Base-by-base conservation (phyloP, 495 filamentous ascomycete genomes). In the Viridothelium virens region DNA sequence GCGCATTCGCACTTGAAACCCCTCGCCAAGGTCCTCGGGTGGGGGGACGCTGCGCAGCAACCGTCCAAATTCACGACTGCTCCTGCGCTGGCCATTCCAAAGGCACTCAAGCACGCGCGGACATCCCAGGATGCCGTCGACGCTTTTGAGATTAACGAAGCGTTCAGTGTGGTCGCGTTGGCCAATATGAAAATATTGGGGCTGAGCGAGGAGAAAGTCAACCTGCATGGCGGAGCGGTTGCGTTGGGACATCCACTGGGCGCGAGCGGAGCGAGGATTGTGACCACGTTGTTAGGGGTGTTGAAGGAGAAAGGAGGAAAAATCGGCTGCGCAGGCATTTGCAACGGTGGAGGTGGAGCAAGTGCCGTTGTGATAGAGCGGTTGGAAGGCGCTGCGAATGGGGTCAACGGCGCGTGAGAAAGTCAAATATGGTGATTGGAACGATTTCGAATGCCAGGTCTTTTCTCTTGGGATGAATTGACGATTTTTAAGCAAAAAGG, bases 61-160 rank as follows among this genome's bases (percentile, higher is more conserved):
- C 93, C 94, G 5, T 88, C 86, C 76, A 92, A 96, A 75, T 98
- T 98, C 84, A 98, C 94, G 66, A 96, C 91, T 65, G 87, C 94
- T 3, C 94, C 94, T 34, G 85, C 94, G n/a, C 82, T 97, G 59
- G 94, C 94, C 38, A 94, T 98, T 65, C 94, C 94, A 67, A 97
- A 97, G 82, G 94, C 94, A 14, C 84, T 97, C 69, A 89, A 89
- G 82, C 92, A 98, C 77, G 94, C 94, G 44, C 86, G 87, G 66
- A 77, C 97, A 62, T 82, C 85, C 41, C 83, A 86, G 70, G 82
- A 87, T 56, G 79, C 87, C 47, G 84, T 98, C 62, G 93, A 97
- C 72, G 93, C 87, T 69, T 97, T 93, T 73, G 94, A 98, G 83
- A 96, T 98, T 82, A 98, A 98, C 78, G 94, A 98, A 80, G 94